Conservation (phyloP, 768 basidiomycete genomes). For the Suillus clintonianus region DNA sequence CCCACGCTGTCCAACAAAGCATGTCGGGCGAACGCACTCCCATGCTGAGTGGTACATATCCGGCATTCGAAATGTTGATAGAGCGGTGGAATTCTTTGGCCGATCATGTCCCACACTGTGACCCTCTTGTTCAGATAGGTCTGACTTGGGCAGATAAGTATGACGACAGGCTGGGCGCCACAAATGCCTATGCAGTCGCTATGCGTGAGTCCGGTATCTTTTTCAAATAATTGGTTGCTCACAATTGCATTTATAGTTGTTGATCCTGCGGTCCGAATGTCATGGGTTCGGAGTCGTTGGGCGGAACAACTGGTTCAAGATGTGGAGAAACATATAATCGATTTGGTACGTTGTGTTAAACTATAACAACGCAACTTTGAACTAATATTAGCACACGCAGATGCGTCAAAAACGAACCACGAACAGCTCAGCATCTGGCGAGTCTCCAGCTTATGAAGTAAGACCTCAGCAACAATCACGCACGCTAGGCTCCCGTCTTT, state of each 20-base stretch:
- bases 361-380: not conserved
- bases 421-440: not conserved
- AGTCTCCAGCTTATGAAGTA: not conserved
- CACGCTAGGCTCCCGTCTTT: not conserved
- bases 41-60: too few relatives aligned
- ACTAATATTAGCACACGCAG: not conserved
- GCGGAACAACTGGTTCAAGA: too few relatives aligned
- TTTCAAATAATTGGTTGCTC: too few relatives aligned
- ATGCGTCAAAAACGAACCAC: not conserved
- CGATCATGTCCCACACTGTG: not conserved
- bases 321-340: not conserved
- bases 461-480: not conserved
- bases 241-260: too few relatives aligned
- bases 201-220: too few relatives aligned
- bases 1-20: not conserved
- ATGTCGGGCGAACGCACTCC: slow-evolving; percentile 1
- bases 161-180: too few relatives aligned
- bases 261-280: too few relatives aligned
- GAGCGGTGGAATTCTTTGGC: not conserved
- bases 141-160: not conserved
- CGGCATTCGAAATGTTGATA: not conserved
- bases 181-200: too few relatives aligned
- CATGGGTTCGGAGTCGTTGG: too few relatives aligned
- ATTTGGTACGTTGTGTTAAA: not conserved
- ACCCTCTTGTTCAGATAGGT: not conserved